Evolutionary conservation across 2,329 filamentous ascomycete species (phyloP), one percentile per base, ranked within the genome.

Genomic region (Beauveria scarabaeidicola): DNA sequence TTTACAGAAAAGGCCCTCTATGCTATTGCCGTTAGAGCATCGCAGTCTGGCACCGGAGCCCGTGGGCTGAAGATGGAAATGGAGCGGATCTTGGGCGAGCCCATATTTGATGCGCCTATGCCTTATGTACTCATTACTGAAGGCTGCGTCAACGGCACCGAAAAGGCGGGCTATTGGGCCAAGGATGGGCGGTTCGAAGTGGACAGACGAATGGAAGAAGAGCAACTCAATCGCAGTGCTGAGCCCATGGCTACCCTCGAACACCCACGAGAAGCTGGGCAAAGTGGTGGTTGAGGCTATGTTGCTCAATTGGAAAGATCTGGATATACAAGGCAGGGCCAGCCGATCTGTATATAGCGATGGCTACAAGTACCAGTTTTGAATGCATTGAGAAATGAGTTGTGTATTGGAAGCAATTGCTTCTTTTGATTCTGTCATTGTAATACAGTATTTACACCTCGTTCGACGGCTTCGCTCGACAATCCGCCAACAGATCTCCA

Each of bases 1-100:
- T 95, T 97, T 74, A 97, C 93, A 0, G 87, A 84, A 3, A 84
- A 85, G 7, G 89, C 93, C 0, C 76, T 97, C n/a, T 81, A 86
- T 63, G 89, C 89, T 54, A 85, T 99, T 61, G 93, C 94, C 3
- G 82, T 86, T 62, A 75, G 81, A 44, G 88, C 87, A 29, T 74
- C 78, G 43, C 74, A 75, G 63, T 77, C 81, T 21, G 79, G 78
- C 59, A 97, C 93, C 0, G 94, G 94, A 3, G 90, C 90, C 1
- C 80, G 90, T 41, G 90, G 86, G 0, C 74, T 94, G 17, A 87
- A 90, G 67, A 90, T 90, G 71, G 88, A 91, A 68, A 86, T 93
- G 80, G 90, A 93, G 71, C 82, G 86, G 2, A 83, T 93, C 8
- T 76, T 93, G 11, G 86, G 85, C 3, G 89, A 92, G 71, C 85